These are phyloP conservation scores for Pachysandra terminalis DNA, from an alignment of 164 flowering plant species.

Conservation along the genomic window DNA sequence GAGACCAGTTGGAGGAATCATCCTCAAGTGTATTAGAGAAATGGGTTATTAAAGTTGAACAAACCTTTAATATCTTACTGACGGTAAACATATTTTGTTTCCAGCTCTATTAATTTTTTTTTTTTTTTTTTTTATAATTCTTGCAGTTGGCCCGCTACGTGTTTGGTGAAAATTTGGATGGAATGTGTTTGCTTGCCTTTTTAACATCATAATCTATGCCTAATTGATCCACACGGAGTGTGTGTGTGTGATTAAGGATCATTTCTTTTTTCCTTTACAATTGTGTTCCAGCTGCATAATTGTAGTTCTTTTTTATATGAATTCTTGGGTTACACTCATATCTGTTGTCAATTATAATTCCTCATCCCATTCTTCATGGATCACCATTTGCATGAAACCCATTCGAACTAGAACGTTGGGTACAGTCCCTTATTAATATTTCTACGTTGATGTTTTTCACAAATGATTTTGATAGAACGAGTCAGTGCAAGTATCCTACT, in stretches of 20 bases:
- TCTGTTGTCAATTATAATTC: too few relatives aligned
- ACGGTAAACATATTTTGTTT: constrained; percentile 40
- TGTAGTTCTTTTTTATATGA: too few relatives aligned
- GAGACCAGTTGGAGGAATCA: constrained; percentile 21
- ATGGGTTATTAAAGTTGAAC: constrained; percentile 74
- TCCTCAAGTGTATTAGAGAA: constrained; percentile 42
- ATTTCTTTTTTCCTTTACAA: too few relatives aligned
- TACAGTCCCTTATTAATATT: not conserved
- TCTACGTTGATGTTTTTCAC: not conserved
- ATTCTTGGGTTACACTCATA: too few relatives aligned
- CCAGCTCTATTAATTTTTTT: not conserved
- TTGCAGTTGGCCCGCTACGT: not conserved
- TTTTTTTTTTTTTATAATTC: not conserved
- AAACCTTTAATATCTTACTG: constrained; percentile 66
- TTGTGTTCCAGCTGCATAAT: not conserved
- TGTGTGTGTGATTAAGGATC: too few relatives aligned
- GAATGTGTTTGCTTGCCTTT: not conserved
- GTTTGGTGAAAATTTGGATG: not conserved
- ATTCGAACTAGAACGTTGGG: not conserved
- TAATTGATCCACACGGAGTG: too few relatives aligned
- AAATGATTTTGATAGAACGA: not conserved
- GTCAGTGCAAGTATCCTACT: too few relatives aligned
- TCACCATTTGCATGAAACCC: not conserved
- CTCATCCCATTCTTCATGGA: too few relatives aligned
- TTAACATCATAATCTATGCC: not conserved